Evolutionary conservation across 2,329 filamentous ascomycete species (phyloP), one percentile per base, ranked within the genome.

Genomic region (Periconia macrospinosa): DNA sequence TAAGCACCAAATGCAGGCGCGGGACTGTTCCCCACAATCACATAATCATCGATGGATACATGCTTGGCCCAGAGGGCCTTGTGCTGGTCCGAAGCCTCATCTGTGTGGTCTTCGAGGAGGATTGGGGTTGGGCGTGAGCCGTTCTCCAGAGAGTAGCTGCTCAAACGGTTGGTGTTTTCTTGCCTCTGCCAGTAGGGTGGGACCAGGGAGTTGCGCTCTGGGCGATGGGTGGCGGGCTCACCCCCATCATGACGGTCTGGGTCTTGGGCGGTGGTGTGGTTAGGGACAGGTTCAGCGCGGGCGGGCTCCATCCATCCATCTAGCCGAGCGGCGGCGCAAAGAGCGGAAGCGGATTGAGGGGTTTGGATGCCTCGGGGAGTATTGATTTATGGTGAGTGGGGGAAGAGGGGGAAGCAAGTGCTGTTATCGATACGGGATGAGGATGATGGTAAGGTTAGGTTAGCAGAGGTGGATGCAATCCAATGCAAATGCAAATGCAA

Each of bases 1-100:
- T 97, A 99, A 1, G 92, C 90, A n/a, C 93, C 93, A 45, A 87
- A 76, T 6, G 82, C 82, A 3, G 81, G 76, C 41, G 75, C 77
- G 48, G 77, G 81, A 9, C 84, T 85, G 56, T 80, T 79, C 54
- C 79, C 78, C 30, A 88, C 80, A 58, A 88, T 78, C 33, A 82
- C 80, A 74, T 86, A 81, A 65, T 86, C 84, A 52, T 86, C 81
- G 49, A 89, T 83, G 7, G 79, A 76, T 41, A 87, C 85, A 52
- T 80, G 80, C 48, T 79, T 81, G 9, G 86, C 86, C 85, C 86
- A 89, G 51, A 86, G 77, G 0, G 81, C 71, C 41, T 80, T 79
- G 62, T 79, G 82, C 17, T 81, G 80, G 61, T 85, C 82, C 41
- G 80, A 81, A 42, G 76, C 72, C 56, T 85, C 83, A 49, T 83